Evolutionary conservation across 257 asterid species (phyloP).

Genomic region (Solanum tarapatanum): DNA sequence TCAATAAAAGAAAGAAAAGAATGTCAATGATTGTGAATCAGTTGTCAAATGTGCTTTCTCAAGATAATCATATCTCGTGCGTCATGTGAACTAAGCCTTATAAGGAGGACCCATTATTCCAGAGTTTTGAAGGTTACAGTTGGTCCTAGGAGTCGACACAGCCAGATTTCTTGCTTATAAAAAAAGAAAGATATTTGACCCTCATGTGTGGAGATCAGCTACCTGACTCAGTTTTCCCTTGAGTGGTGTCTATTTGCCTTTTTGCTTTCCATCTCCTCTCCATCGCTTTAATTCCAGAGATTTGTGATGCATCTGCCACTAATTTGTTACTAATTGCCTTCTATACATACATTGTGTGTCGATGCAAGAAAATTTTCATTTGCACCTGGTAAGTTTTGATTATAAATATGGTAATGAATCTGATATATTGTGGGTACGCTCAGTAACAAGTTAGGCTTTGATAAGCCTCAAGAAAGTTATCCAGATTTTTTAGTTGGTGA

Average conservation of each 20-base stretch:
- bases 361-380: neutral
- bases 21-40: neutral
- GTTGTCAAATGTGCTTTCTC: neutral
- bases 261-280: neutral
- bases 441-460: neutral
- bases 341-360: neutral
- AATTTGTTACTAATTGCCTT: neutral
- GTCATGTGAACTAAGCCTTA: neutral
- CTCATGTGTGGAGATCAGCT: neutral
- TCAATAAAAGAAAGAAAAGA: neutral
- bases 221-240: neutral
- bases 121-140: neutral
- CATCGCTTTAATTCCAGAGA: neutral
- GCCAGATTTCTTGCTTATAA: neutral
- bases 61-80: neutral
- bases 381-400: neutral
- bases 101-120: neutral
- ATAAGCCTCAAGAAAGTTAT: neutral
- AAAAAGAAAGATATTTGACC: neutral
- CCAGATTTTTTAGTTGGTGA: neutral
- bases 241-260: neutral
- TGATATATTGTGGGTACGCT: neutral
- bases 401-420: neutral
- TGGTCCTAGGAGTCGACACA: neutral
- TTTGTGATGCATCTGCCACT: neutral